Percentiles rank a stretch among this genome's conserved stretches.
Conservation (phyloP, 2,329 filamentous ascomycete genomes). For the Alternaria gaisen region DNA sequence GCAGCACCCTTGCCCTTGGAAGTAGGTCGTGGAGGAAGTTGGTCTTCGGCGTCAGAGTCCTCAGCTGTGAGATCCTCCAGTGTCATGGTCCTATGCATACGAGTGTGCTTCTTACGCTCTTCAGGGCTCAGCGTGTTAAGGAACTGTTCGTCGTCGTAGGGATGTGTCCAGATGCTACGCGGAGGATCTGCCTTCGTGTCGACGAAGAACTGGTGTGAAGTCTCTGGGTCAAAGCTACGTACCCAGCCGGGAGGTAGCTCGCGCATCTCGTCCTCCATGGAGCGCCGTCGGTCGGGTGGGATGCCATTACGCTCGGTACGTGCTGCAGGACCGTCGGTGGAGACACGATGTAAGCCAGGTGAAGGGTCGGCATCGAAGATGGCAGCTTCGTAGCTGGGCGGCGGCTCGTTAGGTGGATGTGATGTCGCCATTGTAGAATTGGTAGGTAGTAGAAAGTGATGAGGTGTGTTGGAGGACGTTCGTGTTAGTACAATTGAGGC, state of each 20-base stretch:
- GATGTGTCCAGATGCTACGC: conserved; percentile 68
- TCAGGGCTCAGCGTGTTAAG: conserved; percentile 58
- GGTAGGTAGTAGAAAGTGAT: background rate
- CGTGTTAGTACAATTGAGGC: background rate
- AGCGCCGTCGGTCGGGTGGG: conserved; percentile 61
- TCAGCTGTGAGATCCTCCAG: conserved; percentile 59
- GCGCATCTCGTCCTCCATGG: conserved; percentile 69
- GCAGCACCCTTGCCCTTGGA: conserved; percentile 14
- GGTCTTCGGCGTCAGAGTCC: conserved; percentile 43
- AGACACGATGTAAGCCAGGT: conserved; percentile 37
- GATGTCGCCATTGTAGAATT: conserved; percentile 31
- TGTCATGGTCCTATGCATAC: conserved; percentile 48
- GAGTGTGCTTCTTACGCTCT: conserved; percentile 60
- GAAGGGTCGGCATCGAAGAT: conserved; percentile 36
- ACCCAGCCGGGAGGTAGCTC: conserved; percentile 66
- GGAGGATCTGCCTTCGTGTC: conserved; percentile 64
- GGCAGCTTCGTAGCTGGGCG: conserved; percentile 47
- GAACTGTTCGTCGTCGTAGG: conserved; percentile 67
- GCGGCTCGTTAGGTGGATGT: conserved; percentile 39
- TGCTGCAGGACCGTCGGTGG: conserved; percentile 41
- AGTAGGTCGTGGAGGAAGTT: conserved; percentile 22
- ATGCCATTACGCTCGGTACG: conserved; percentile 61
- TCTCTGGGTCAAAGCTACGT: conserved; percentile 63
- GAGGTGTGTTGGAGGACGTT: background rate
- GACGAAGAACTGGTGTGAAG: conserved; percentile 70